Evolutionary conservation across 2,329 filamentous ascomycete genomes (phyloP), one percentile per base, ranked within the genome.

Genomic region (Lasiodiplodia sp.): DNA sequence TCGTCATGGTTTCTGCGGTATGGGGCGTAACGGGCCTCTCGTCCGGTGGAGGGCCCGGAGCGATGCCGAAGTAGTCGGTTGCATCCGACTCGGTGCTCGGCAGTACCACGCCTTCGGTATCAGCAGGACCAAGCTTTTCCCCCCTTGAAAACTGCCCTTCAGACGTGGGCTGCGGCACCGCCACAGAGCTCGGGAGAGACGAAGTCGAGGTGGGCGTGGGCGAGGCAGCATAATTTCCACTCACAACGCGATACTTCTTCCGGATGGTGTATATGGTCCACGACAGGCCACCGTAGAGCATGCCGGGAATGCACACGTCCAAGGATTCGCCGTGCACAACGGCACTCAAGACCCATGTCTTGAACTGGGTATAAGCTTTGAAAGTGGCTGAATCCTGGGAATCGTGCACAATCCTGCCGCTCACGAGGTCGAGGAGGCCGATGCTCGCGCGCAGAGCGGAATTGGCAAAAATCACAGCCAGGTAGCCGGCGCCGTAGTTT

Each of bases 181-280:
- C 37, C 14, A 53, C 60, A 10, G 67, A 68, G 16, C 58, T 65
- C 12, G 67, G 67, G 25, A 53, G 25, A 37, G 49, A 56, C 3
- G 51, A 49, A 1, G 51, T 25, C 23, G 38, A n/a, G 38, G 58
- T 44, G 1, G 66, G 37, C 5, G 57, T 44, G 14, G 49, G 49
- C 63, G 70, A 70, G 69, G 62, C 64, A 77, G 66, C 16, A 69
- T 69, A 67, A 68, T 64, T 66, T 18, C 88, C 90, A 73, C 88
- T 91, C 56, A 93, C 84, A 58, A 94, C 86, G 23, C 91, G 87
- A 69, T 92, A 87, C 16, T 91, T 86, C 72, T 86, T 89, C 68
- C 91, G 84, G 52, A 96, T 73, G 0, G 91, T 93, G 31, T 87
- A 91, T 70, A 86, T 90, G 2, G 88, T 90, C 92, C 92, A 95